Percentiles rank a stretch among this genome's conserved stretches.
phyloP scores from a whole-genome alignment of 768 basidiomycete genomes.

The Termitomyces sp. region DNA sequence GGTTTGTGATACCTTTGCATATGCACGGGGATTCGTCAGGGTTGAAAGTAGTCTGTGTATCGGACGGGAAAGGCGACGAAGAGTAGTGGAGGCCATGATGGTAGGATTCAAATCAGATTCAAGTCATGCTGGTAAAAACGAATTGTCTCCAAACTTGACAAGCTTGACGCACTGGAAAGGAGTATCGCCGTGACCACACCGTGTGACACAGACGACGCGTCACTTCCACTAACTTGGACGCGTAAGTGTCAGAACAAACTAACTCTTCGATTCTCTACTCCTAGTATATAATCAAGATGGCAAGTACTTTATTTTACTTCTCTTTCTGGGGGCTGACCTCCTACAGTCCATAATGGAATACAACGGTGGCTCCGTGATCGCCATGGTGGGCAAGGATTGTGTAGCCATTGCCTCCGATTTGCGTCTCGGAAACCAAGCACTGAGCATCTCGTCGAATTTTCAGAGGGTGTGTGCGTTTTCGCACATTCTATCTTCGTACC shows the following conservation, averaged over 20 bases:
- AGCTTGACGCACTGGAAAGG: neutral
- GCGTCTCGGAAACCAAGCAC: constrained; percentile 82
- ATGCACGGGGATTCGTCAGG: constrained; percentile 13
- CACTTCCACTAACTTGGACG: constrained; percentile 28
- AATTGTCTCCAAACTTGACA: no score
- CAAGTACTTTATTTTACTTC: constrained; percentile 16
- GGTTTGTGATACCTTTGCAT: constrained; percentile 10
- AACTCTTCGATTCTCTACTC: constrained; percentile 1
- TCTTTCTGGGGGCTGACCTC: constrained; percentile 9
- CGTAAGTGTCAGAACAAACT: constrained; percentile 23
- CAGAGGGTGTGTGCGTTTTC: constrained; percentile 67
- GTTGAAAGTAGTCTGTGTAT: constrained; percentile 11
- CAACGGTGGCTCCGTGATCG: constrained; percentile 98
- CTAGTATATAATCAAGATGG: constrained; percentile 32
- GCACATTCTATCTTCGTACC: neutral
- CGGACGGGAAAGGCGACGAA: neutral
- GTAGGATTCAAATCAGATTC: neutral
- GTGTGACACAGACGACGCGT: constrained; percentile 40
- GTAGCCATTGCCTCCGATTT: constrained; percentile 97
- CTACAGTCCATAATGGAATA: constrained; percentile 85
- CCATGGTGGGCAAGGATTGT: constrained; percentile 99
- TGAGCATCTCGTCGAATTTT: constrained; percentile 88
- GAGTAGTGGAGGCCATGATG: constrained; percentile 6
- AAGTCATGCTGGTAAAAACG: constrained; percentile 1
- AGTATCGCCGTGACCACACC: constrained; percentile 15